Base-by-base conservation (phyloP, 495 filamentous ascomycete species). In the Penicillium psychrofluorescens region DNA sequence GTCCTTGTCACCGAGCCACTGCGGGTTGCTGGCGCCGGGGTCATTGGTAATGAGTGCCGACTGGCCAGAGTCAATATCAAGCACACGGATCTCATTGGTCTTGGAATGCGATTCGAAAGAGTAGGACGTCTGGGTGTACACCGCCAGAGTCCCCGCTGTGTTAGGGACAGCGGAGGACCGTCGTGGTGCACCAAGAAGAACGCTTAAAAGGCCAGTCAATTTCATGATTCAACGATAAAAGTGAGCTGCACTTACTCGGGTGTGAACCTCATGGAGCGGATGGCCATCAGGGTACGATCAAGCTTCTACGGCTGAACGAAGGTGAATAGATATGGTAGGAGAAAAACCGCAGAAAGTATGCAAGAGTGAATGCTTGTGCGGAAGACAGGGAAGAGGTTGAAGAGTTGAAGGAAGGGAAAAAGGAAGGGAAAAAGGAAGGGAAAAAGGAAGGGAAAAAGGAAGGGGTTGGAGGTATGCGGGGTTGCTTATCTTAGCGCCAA, bases 161-260 rank as follows among this genome's bases (percentile, higher is more conserved):
- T 92, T 95, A 28, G 91, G 89, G 11, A 83, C 63, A 16, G 84
- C 90, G 14, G 80, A 57, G 35, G 85, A 86, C 34, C 91, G 80
- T 30, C 91, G 80, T 28, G 91, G 88, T 11, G 89, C 88, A 54
- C 82, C 81, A 54, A 97, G 79, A 42, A 97, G 77, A 32, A 90
- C 84, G 59, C 72, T 75, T 31, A 28, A 49, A 2, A 11, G 16
- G 40, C 56, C 39, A 62, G 41, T 38, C 7, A 27, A 5, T 29
- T 33, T 7, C 22, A 22, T 4, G 22, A 22, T 10, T n/a, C 15
- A 12, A 41, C 16, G 7, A 11, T 11, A 1, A 8, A 7, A 30
- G 29, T 4, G 22, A 22, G 22, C 6, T 22, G 11, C 16, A 40
- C 64, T 53, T 62, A 76, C 79, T 88, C 79, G 6, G 85, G 84